Evolutionary conservation across 352 stramenopile genomes (phyloP).

Genomic region (Phytophthora melonis): DNA sequence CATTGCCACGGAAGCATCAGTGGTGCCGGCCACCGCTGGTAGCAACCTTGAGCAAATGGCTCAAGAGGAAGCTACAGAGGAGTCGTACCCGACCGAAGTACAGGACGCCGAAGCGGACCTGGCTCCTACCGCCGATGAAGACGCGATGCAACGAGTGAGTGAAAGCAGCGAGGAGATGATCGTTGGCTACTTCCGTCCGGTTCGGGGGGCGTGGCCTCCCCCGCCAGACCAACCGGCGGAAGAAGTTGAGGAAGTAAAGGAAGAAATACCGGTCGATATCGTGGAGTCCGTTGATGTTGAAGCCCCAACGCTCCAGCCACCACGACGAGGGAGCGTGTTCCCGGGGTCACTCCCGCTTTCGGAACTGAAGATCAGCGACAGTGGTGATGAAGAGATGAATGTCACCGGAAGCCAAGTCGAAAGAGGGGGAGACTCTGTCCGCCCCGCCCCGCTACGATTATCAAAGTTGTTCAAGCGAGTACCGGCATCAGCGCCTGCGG

Average conservation of each 20-base stretch:
- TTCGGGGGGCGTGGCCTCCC: conserved; percentile 12
- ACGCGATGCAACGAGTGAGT: conserved; percentile 13
- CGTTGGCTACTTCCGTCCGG: conserved; percentile 47
- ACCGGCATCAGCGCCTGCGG: not conserved
- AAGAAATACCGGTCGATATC: not conserved
- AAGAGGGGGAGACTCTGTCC: not conserved
- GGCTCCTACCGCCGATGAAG: conserved; percentile 3
- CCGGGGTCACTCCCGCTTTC: not conserved
- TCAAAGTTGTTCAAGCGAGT: conserved; percentile 33
- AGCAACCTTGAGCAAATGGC: not conserved
- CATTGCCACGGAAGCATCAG: not conserved
- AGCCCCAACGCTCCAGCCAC: not conserved
- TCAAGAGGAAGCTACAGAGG: not conserved
- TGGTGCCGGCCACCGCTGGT: not conserved
- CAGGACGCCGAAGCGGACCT: not conserved
- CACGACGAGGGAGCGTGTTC: conserved; percentile 4
- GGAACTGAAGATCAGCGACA: conserved; percentile 8
- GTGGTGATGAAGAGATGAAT: not conserved
- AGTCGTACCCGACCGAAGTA: not conserved
- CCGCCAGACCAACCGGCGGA: conserved; percentile 1
- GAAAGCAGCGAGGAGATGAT: conserved; percentile 47
- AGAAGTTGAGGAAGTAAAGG: conserved; percentile 5
- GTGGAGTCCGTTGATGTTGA: conserved; percentile 4
- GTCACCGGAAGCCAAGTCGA: conserved; percentile 1
- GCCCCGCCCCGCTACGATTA: conserved; percentile 12